Conservation (phyloP, 768 basidiomycete genomes). For the Podaxis mareebaensis region DNA sequence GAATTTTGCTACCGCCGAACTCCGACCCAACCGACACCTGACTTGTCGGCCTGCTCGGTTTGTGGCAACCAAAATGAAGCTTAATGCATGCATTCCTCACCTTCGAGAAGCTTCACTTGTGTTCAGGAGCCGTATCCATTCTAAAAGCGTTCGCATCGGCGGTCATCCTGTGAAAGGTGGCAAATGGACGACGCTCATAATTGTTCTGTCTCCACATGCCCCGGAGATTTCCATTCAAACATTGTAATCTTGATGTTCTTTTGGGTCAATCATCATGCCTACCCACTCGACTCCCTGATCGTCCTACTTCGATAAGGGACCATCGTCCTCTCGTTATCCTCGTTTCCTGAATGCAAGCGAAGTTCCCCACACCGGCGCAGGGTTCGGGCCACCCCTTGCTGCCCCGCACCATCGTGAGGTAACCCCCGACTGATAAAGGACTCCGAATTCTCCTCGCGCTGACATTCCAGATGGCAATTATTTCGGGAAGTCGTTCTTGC, state of each 20-base stretch:
- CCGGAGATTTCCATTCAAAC: constrained; percentile 8
- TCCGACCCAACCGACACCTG: not conserved
- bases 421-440: not conserved
- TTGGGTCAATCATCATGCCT: constrained; percentile 3
- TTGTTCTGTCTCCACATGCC: not conserved
- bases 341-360: not conserved
- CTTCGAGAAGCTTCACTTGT: not conserved
- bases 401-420: not conserved
- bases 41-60: not conserved
- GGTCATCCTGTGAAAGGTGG: constrained; percentile 6
- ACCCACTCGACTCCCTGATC: constrained; percentile 2
- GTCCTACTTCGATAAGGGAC: constrained; percentile 4
- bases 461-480: no score
- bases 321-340: not conserved
- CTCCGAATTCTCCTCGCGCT: not conserved
- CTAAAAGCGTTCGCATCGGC: constrained; percentile 2
- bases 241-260: not conserved
- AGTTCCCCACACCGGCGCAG: not conserved
- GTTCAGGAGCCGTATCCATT: not conserved
- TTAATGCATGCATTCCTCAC: not conserved
- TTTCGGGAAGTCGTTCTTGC: not conserved
- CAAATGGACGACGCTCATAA: not conserved
- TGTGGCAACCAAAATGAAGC: not conserved
- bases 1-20: not conserved
- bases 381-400: not conserved